Conservation (phyloP, 1,139 yeast genomes). For the Blastobotrys aristatus region DNA sequence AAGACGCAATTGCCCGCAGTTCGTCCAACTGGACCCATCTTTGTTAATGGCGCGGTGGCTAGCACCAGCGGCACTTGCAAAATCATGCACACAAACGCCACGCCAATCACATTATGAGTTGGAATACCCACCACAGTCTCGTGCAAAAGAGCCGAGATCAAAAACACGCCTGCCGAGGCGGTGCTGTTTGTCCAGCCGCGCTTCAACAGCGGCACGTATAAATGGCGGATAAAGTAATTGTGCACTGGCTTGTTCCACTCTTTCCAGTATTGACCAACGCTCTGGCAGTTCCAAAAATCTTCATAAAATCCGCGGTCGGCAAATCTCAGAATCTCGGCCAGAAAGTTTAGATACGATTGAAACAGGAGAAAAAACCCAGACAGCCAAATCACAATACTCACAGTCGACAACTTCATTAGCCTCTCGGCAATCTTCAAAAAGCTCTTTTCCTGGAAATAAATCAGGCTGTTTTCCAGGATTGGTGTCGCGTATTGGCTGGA, state of each 20-base stretch:
- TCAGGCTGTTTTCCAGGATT: conserved; percentile 36
- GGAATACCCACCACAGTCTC: conserved; percentile 46
- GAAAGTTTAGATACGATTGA: conserved; percentile 46
- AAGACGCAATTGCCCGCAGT: conserved; percentile 43
- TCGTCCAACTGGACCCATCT: conserved; percentile 37
- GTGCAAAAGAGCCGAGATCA: conserved; percentile 42
- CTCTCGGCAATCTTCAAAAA: conserved; percentile 35
- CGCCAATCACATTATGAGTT: conserved; percentile 43
- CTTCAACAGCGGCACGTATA: conserved; percentile 43
- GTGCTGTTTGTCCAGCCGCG: conserved; percentile 31
- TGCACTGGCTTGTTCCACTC: conserved; percentile 66
- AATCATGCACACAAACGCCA: conserved; percentile 42
- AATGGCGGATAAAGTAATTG: conserved; percentile 57
- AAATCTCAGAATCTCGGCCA: conserved; percentile 57
- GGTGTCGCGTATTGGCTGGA: conserved; percentile 42
- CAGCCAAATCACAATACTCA: conserved; percentile 41
- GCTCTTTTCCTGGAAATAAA: conserved; percentile 26
- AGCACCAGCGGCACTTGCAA: conserved; percentile 40
- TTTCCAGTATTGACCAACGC: conserved; percentile 61
- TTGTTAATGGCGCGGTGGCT: conserved; percentile 40
- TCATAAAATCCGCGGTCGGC: conserved; percentile 69
- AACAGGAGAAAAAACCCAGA: conserved; percentile 40
- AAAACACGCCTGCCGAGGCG: conserved; percentile 37
- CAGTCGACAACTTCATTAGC: conserved; percentile 37
- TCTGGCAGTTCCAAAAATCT: conserved; percentile 72